Percentiles rank a stretch among this genome's conserved stretches.
Conservation (phyloP, 495 filamentous ascomycete genomes). For the Podospora sp. region DNA sequence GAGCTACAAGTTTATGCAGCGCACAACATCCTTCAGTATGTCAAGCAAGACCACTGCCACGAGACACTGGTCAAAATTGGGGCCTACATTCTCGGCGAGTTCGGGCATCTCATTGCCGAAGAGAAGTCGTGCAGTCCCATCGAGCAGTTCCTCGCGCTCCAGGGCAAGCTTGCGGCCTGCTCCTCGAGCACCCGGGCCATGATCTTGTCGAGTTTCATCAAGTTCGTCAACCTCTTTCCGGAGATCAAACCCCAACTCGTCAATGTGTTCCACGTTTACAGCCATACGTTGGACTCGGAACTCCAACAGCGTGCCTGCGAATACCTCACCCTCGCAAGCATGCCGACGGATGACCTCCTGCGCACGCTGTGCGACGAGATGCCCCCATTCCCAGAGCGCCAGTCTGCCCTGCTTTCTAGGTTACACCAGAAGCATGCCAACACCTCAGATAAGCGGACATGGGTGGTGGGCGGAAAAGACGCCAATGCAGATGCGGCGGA, state of each 20-base stretch:
- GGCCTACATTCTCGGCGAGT: slow-evolving; percentile 92
- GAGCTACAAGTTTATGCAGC: slow-evolving; percentile 96
- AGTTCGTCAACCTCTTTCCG: slow-evolving; percentile 97
- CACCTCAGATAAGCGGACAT: slow-evolving; percentile 91
- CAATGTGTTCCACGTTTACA: slow-evolving; percentile 87
- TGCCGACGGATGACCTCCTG: slow-evolving; percentile 87
- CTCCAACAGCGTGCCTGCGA: slow-evolving; percentile 96
- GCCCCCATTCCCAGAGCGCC: slow-evolving; percentile 95
- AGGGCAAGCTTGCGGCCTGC: slow-evolving; percentile 85
- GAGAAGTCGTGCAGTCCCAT: slow-evolving; percentile 91
- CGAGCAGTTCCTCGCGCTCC: slow-evolving; percentile 93
- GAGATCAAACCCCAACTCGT: slow-evolving; percentile 97
- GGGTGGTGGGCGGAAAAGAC: slow-evolving; percentile 93
- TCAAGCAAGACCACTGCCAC: slow-evolving; percentile 90
- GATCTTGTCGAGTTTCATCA: slow-evolving; percentile 91
- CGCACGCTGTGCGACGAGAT: slow-evolving; percentile 98
- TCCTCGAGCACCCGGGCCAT: slow-evolving; percentile 90
- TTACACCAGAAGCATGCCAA: slow-evolving; percentile 91
- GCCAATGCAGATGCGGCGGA: slow-evolving; percentile 82
- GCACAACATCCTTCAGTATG: slow-evolving; percentile 83
- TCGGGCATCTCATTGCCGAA: slow-evolving; percentile 97
- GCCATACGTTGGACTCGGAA: slow-evolving; percentile 92
- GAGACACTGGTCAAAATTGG: slow-evolving; percentile 98
- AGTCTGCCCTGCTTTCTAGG: slow-evolving; percentile 87
- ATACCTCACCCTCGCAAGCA: slow-evolving; percentile 82